Conservation (phyloP, 2,329 filamentous ascomycete species). For the Arthrobotrys sinensis region DNA sequence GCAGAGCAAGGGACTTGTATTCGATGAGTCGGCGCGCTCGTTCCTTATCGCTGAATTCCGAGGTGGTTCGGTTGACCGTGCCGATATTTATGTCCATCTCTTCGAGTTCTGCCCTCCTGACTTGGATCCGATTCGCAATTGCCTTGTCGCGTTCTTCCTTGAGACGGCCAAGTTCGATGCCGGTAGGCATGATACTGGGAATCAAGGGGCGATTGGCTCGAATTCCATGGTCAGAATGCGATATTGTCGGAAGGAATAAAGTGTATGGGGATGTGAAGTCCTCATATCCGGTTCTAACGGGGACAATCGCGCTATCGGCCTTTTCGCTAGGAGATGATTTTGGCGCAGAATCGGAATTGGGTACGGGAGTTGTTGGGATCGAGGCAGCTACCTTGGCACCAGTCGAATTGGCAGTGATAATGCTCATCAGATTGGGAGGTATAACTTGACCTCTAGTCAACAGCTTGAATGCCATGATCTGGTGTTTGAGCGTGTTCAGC, state of each 20-base stretch:
- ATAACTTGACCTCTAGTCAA: slow-evolving; percentile 86
- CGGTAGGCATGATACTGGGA: slow-evolving; percentile 88
- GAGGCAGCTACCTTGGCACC: slow-evolving; percentile 65
- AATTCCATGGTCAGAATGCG: slow-evolving; percentile 82
- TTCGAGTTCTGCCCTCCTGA: slow-evolving; percentile 87
- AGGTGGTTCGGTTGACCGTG: slow-evolving; percentile 49
- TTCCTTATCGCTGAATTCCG: slow-evolving; percentile 74
- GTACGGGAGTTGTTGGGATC: slow-evolving; percentile 67
- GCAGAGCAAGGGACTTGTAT: slow-evolving; percentile 90
- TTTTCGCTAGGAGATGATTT: slow-evolving; percentile 65
- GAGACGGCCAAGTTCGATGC: slow-evolving; percentile 87
- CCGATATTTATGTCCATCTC: slow-evolving; percentile 79
- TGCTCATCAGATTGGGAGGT: slow-evolving; percentile 72
- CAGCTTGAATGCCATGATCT: slow-evolving; percentile 92
- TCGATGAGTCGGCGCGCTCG: slow-evolving; percentile 80
- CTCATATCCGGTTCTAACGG: slow-evolving; percentile 74
- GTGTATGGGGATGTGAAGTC: slow-evolving; percentile 82
- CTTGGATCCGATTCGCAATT: slow-evolving; percentile 89
- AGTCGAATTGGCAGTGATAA: slow-evolving; percentile 68
- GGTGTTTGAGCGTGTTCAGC: slow-evolving; percentile 81
- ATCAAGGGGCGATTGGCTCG: slow-evolving; percentile 84
- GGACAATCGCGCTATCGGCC: slow-evolving; percentile 60
- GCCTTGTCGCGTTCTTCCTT: slow-evolving; percentile 89
- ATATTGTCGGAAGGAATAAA: slow-evolving; percentile 75
- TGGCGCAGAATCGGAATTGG: slow-evolving; percentile 66